Evolutionary conservation across 108 stramenopile species (phyloP).

Genomic region (Bacterosira constricta): DNA sequence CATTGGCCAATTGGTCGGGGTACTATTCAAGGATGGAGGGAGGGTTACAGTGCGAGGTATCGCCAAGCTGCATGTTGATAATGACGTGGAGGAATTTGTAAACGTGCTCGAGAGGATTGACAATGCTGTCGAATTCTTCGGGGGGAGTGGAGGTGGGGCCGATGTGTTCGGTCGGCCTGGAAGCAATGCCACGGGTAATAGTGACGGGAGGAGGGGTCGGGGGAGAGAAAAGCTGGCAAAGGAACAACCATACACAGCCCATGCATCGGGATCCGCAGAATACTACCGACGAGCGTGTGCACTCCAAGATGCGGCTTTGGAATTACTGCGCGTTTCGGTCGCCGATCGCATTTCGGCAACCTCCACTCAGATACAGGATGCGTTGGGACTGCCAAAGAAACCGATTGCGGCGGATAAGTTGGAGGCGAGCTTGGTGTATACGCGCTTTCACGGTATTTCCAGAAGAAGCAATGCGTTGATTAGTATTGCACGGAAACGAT

Average conservation of each 20-base stretch:
- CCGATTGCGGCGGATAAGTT: constrained; percentile 82
- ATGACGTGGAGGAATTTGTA: constrained; percentile 64
- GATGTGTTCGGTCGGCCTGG: constrained; percentile 39
- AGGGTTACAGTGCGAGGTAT: constrained; percentile 65
- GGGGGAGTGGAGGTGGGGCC: constrained; percentile 52
- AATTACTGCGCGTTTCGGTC: constrained; percentile 76
- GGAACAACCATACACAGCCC: constrained; percentile 9
- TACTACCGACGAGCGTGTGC: constrained; percentile 82
- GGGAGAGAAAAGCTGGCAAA: background rate
- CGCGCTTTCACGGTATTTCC: constrained; percentile 90
- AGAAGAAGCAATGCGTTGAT: constrained; percentile 73
- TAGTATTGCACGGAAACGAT: constrained; percentile 60
- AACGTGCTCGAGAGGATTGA: constrained; percentile 73
- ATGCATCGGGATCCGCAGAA: constrained; percentile 65
- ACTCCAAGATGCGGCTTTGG: constrained; percentile 84
- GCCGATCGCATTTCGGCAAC: constrained; percentile 84
- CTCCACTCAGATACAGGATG: constrained; percentile 59
- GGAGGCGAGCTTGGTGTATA: constrained; percentile 85
- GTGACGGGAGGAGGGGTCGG: background rate
- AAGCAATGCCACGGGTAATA: too few relatives aligned
- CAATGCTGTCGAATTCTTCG: constrained; percentile 82
- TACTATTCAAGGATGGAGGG: constrained; percentile 71
- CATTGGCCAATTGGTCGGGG: constrained; percentile 75
- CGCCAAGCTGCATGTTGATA: constrained; percentile 82
- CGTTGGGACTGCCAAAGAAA: constrained; percentile 59